A percentile compares a stretch with the other conserved stretches of the same genome.
phyloP scores from a whole-genome alignment of 1,284 basidiomycete genomes.

The Kwoniella shivajii region DNA sequence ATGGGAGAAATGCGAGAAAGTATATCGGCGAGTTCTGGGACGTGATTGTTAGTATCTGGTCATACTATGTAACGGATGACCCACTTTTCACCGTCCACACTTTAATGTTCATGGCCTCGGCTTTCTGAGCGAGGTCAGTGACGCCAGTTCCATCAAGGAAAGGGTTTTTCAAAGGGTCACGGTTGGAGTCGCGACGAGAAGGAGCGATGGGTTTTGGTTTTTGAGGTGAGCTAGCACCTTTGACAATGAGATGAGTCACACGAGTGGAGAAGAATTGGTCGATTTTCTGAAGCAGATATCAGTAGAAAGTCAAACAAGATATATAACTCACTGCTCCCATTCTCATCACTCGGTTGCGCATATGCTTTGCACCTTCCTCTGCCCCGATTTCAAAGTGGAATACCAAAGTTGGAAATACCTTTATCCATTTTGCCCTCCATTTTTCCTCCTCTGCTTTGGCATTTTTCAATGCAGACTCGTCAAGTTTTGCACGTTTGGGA shows the following conservation, averaged over 20 bases:
- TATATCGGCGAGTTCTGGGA: slow-evolving; percentile 38
- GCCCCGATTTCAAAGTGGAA: slow-evolving; percentile 75
- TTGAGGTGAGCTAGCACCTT: slow-evolving; percentile 39
- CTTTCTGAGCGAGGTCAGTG: slow-evolving; percentile 70
- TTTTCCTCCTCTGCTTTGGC: slow-evolving; percentile 60
- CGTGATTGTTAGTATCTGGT: not conserved
- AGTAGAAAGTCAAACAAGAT: not conserved
- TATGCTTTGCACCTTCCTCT: slow-evolving; percentile 57
- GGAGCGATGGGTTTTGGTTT: slow-evolving; percentile 55
- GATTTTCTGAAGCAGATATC: slow-evolving; percentile 60
- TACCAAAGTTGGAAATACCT: slow-evolving; percentile 77
- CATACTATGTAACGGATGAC: slow-evolving; percentile 33
- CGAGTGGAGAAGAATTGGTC: slow-evolving; percentile 84
- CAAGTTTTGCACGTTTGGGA: slow-evolving; percentile 14
- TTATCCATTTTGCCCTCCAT: slow-evolving; percentile 80
- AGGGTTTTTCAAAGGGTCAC: slow-evolving; percentile 39
- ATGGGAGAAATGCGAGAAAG: slow-evolving; percentile 58
- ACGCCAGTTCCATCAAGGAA: slow-evolving; percentile 53
- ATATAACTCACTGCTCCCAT: slow-evolving; percentile 73
- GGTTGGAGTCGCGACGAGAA: slow-evolving; percentile 21
- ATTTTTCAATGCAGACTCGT: not conserved
- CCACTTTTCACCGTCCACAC: slow-evolving; percentile 80
- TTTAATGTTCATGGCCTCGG: slow-evolving; percentile 77
- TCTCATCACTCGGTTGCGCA: slow-evolving; percentile 63
- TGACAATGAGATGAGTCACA: slow-evolving; percentile 77